phyloP scores from a whole-genome alignment of 2,329 filamentous ascomycete species.

The Fusarium albidum region DNA sequence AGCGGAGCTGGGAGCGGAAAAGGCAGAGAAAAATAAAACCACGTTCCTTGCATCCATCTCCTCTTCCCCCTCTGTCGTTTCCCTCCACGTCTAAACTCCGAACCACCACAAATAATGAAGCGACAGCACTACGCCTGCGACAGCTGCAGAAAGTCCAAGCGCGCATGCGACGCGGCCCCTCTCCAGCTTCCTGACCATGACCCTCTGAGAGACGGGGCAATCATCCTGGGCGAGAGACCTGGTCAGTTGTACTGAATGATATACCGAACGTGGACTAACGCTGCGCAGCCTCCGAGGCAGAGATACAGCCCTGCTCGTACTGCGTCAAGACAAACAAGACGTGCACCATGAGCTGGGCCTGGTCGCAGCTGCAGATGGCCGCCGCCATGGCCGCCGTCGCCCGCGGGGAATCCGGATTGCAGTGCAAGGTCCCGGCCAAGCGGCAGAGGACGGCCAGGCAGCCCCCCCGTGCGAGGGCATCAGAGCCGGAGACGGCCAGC shows the following conservation, averaged over 20 bases:
- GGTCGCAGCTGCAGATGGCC: conserved; percentile 23
- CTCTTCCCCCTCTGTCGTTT: not conserved
- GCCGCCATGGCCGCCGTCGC: conserved; percentile 19
- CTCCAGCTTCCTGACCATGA: conserved; percentile 16
- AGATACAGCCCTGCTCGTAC: conserved; percentile 39
- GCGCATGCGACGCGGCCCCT: conserved; percentile 37
- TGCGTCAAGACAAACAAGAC: conserved; percentile 43
- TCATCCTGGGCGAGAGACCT: conserved; percentile 14
- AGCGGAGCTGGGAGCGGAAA: not conserved
- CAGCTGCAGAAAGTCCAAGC: conserved; percentile 37
- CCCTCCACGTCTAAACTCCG: not conserved
- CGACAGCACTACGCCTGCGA: conserved; percentile 38
- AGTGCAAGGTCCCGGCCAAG: conserved; percentile 12
- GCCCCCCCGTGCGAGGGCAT: not conserved
- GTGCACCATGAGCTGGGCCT: conserved; percentile 41
- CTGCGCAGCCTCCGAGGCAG: conserved; percentile 1
- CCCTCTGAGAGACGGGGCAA: conserved; percentile 1
- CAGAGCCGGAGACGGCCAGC: not conserved
- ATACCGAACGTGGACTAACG: conserved; percentile 7
- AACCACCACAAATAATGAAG: conserved; percentile 26
- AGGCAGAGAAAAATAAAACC: not conserved
- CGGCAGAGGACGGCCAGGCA: conserved; percentile 5
- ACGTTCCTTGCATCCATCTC: not conserved
- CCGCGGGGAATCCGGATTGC: not conserved
- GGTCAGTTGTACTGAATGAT: conserved; percentile 20